phyloP scores from a whole-genome alignment of 1,139 yeast genomes.

The Geotrichum restrictum region DNA sequence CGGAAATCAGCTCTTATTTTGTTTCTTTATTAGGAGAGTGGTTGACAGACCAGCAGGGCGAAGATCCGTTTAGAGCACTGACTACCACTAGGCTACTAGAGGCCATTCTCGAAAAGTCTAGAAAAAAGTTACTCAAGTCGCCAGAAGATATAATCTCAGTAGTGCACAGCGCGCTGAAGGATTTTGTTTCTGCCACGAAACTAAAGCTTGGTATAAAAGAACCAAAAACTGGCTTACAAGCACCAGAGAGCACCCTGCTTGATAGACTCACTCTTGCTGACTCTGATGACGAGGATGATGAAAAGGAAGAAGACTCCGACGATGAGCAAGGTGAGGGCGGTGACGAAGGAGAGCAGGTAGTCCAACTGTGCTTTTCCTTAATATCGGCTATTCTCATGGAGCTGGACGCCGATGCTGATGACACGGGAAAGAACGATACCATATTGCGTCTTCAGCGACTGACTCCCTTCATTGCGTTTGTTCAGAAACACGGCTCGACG shows the following conservation, averaged over 20 bases:
- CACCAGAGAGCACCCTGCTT: conserved; percentile 2
- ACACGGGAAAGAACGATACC: conserved; percentile 21
- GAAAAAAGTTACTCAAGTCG: conserved; percentile 56
- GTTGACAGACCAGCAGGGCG: conserved; percentile 30
- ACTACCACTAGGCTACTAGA: conserved; percentile 65
- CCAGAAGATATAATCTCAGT: conserved; percentile 58
- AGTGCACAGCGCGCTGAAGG: conserved; percentile 48
- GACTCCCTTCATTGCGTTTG: conserved; percentile 33
- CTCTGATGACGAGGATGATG: conserved; percentile 31
- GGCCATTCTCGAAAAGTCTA: conserved; percentile 55
- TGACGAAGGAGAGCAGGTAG: conserved; percentile 33
- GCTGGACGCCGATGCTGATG: conserved; percentile 7
- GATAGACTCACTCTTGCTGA: conserved; percentile 20
- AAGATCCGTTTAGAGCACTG: conserved; percentile 54
- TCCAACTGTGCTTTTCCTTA: conserved; percentile 33
- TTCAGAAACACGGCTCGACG: conserved; percentile 28
- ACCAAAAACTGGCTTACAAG: conserved; percentile 18
- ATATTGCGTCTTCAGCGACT: conserved; percentile 47
- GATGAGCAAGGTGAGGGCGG: conserved; percentile 31
- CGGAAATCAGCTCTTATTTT: conserved; percentile 49
- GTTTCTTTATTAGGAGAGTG: conserved; percentile 55
- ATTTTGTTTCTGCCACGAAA: conserved; percentile 23
- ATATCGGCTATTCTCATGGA: conserved; percentile 33
- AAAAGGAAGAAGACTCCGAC: conserved; percentile 32
- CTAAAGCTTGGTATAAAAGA: conserved; percentile 13